These are phyloP conservation scores for Gynochthodes officinalis DNA, from an alignment of 257 asterid genomes.

Conservation along the genomic window DNA sequence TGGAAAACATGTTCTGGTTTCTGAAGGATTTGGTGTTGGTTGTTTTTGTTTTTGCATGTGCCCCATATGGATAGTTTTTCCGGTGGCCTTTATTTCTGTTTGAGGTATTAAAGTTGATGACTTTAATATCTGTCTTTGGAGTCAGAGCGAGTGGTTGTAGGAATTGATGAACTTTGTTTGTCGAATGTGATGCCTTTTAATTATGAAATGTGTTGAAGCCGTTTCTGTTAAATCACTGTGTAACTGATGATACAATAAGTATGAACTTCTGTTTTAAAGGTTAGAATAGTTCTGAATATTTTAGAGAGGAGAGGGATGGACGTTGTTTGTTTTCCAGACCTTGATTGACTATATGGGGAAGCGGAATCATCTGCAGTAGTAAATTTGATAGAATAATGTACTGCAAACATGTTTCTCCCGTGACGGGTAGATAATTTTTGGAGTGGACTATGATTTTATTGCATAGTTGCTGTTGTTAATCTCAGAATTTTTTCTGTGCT, in stretches of 20 bases:
- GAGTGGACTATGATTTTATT: neutral
- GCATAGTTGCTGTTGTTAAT: neutral
- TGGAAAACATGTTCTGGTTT: neutral
- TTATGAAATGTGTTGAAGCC: too few species aligned
- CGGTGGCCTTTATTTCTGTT: neutral
- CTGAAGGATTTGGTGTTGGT: neutral
- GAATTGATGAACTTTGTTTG: neutral
- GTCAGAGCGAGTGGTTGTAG: too few species aligned
- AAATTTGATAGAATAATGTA: neutral
- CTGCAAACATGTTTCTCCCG: too few species aligned
- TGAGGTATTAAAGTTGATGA: neutral
- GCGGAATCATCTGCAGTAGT: neutral
- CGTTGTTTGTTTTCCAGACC: neutral
- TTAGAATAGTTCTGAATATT: neutral
- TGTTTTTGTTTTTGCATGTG: too few species aligned
- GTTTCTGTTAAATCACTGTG: neutral
- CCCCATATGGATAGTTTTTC: neutral
- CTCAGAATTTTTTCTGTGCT: neutral
- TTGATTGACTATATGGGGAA: neutral
- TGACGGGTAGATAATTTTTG: neutral
- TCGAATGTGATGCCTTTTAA: neutral
- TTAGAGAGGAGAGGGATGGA: neutral
- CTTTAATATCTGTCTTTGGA: too few species aligned
- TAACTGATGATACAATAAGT: neutral
- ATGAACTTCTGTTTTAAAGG: neutral